A percentile compares a stretch with the other conserved stretches of the same genome.
Evolutionary conservation across 1,284 basidiomycete genomes (phyloP).

Genomic region (Neonothopanus nambi): DNA sequence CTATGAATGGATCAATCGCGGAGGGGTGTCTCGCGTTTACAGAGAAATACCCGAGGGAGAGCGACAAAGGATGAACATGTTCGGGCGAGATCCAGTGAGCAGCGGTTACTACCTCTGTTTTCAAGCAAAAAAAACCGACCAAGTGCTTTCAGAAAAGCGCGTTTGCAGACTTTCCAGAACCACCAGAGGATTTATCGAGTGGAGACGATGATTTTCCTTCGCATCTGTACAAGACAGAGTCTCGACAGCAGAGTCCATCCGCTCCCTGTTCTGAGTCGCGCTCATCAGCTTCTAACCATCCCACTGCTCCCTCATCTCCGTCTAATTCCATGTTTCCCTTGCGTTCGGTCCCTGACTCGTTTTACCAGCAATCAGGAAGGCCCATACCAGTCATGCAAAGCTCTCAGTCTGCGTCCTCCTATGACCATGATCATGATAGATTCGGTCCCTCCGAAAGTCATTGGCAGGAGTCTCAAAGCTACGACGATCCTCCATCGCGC

Average conservation of each 20-base stretch:
- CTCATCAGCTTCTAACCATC: conserved; percentile 5
- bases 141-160: not conserved
- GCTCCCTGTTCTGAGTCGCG: not conserved
- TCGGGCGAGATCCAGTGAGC: conserved; percentile 9
- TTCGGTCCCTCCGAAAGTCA: no score
- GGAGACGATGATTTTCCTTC: conserved; percentile 10
- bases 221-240: not conserved
- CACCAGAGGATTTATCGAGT: conserved; percentile 8
- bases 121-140: not conserved
- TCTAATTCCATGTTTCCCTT: not conserved
- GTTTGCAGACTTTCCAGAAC: conserved; percentile 11
- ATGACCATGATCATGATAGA: no score
- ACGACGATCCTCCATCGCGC: no score
- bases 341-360: not conserved
- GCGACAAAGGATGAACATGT: conserved; percentile 2
- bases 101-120: not conserved
- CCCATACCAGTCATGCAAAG: no score
- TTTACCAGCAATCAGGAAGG: no score
- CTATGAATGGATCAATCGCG: conserved; percentile 9
- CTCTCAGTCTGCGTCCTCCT: no score
- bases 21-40: not conserved
- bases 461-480: no score
- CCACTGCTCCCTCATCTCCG: not conserved
- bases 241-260: not conserved
- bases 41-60: conserved; percentile 4